Evolutionary conservation across 2,329 filamentous ascomycete genomes (phyloP).

Genomic region (Colletotrichum coccodes): DNA sequence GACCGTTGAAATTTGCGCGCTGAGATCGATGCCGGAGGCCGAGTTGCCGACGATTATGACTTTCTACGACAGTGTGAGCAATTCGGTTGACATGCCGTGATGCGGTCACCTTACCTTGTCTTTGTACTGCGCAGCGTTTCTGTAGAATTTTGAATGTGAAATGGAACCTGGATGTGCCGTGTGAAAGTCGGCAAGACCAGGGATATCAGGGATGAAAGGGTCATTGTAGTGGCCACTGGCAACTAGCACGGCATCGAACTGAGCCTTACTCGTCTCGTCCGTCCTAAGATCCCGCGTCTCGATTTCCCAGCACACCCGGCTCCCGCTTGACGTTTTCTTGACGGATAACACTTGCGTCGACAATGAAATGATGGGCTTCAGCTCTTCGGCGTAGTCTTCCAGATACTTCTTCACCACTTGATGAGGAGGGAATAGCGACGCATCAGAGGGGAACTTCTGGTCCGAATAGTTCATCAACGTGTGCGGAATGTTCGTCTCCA

Average conservation of each 20-base stretch:
- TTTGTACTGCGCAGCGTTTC: constrained; percentile 50
- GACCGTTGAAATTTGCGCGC: constrained; percentile 67
- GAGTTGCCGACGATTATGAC: constrained; percentile 75
- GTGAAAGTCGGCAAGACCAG: constrained; percentile 65
- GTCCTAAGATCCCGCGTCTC: constrained; percentile 42
- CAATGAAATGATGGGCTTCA: constrained; percentile 68
- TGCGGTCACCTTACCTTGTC: constrained; percentile 39
- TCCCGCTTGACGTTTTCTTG: constrained; percentile 37
- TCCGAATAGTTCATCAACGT: constrained; percentile 77
- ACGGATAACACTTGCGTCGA: constrained; percentile 68
- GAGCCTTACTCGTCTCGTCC: constrained; percentile 33
- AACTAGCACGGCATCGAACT: constrained; percentile 71
- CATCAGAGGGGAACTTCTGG: constrained; percentile 63
- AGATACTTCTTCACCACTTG: constrained; percentile 73
- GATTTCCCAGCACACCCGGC: constrained; percentile 60
- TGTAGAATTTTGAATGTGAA: constrained; percentile 76
- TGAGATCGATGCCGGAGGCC: constrained; percentile 76
- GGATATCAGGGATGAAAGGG: constrained; percentile 66
- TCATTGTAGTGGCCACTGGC: constrained; percentile 72
- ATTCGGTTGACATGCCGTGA: neutral
- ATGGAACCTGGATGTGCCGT: constrained; percentile 58
- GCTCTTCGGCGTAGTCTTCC: constrained; percentile 68
- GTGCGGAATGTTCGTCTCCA: constrained; percentile 83
- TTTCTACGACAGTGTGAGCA: constrained; percentile 61
- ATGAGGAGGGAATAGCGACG: constrained; percentile 75